Evolutionary conservation across 1,284 basidiomycete species (phyloP).

Genomic region (Microstroma glucosiphilum): DNA sequence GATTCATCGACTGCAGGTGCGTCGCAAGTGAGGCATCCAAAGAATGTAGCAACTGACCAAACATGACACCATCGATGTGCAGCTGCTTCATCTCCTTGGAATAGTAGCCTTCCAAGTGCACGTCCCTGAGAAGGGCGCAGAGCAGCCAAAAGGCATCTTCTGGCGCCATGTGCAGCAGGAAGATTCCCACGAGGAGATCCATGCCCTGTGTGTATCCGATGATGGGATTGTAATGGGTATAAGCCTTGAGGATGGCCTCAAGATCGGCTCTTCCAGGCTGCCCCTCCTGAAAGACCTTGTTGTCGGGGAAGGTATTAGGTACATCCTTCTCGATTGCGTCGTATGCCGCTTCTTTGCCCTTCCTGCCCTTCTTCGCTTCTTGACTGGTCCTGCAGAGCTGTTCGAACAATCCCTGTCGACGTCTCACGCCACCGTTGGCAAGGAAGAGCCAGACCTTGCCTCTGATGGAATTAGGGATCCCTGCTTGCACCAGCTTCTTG

Average conservation of each 20-base stretch:
- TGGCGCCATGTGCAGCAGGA: slow-evolving; percentile 73
- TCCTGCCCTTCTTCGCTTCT: slow-evolving; percentile 25
- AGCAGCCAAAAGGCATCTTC: slow-evolving; percentile 83
- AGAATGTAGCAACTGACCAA: slow-evolving; percentile 66
- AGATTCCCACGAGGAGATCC: slow-evolving; percentile 67
- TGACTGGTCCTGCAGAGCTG: slow-evolving; percentile 35
- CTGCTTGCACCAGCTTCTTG: slow-evolving; percentile 67
- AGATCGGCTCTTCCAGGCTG: slow-evolving; percentile 42
- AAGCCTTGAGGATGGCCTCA: slow-evolving; percentile 46
- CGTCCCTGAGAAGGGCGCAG: slow-evolving; percentile 66
- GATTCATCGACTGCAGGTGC: slow-evolving; percentile 27
- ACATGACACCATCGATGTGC: slow-evolving; percentile 72
- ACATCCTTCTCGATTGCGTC: slow-evolving; percentile 48
- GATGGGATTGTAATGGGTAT: slow-evolving; percentile 57
- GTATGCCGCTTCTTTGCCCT: slow-evolving; percentile 36
- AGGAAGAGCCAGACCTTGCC: slow-evolving; percentile 47
- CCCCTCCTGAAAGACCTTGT: slow-evolving; percentile 34
- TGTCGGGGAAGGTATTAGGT: slow-evolving; percentile 39
- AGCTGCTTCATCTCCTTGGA: slow-evolving; percentile 65
- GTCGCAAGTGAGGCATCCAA: slow-evolving; percentile 58
- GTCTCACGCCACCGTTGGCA: slow-evolving; percentile 31
- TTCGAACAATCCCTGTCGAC: slow-evolving; percentile 40
- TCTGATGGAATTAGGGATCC: slow-evolving; percentile 60
- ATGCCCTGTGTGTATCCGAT: slow-evolving; percentile 58
- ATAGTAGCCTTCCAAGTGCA: slow-evolving; percentile 60